A percentile compares a stretch with the other conserved stretches of the same genome.
Conservation (phyloP, 2,329 filamentous ascomycete genomes). For the Colletotrichum cordylinicola region DNA sequence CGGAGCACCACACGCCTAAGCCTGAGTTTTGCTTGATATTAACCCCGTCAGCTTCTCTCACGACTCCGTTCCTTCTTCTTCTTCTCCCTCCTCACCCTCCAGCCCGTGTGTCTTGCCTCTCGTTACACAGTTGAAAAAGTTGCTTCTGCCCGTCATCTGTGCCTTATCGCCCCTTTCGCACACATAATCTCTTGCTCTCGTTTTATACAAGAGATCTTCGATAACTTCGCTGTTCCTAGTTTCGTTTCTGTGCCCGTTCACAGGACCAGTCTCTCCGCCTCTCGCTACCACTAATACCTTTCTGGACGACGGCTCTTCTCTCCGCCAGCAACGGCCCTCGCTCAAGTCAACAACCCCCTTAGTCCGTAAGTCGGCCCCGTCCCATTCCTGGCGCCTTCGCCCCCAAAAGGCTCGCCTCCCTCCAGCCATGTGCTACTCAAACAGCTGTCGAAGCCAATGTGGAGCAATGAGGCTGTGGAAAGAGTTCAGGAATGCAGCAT, state of each 20-base stretch:
- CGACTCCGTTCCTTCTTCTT: background rate
- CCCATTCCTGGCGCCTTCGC: background rate
- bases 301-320: background rate
- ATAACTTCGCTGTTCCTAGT: background rate
- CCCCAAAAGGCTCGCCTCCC: background rate
- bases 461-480: background rate
- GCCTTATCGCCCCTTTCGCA: background rate
- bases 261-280: background rate
- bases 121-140: slow-evolving; percentile 6
- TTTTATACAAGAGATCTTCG: background rate
- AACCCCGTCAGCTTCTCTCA: slow-evolving; percentile 14
- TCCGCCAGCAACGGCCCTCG: background rate
- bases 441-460: background rate
- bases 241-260: background rate
- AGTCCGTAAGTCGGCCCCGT: slow-evolving; percentile 2
- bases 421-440: background rate
- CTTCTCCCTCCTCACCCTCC: background rate
- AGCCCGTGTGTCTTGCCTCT: background rate
- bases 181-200: slow-evolving; percentile 2
- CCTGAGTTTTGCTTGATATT: slow-evolving; percentile 19
- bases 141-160: background rate
- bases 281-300: slow-evolving; percentile 2
- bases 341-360: background rate
- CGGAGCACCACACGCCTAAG: slow-evolving; percentile 1
- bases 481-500: slow-evolving; percentile 19